phyloP scores from a whole-genome alignment of 177 flowering plant species.

The Tripterygium wilfordii region DNA sequence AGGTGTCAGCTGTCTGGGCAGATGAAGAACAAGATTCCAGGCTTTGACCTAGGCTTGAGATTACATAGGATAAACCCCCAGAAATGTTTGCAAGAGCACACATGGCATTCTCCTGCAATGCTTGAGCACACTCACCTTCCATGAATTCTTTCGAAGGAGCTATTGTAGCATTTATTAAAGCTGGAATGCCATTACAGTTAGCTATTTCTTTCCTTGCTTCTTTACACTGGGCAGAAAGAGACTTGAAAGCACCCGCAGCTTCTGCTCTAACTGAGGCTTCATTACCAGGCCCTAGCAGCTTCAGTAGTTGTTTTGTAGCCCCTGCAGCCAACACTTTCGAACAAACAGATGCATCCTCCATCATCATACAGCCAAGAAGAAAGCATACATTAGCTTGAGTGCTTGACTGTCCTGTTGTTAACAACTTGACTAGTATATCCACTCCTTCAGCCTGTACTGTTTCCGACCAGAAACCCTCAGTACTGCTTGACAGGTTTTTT shows the following conservation, averaged over 20 bases:
- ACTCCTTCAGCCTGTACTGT: constrained; percentile 88
- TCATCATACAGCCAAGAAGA: constrained; percentile 92
- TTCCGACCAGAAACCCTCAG: constrained; percentile 87
- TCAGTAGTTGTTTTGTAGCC: constrained; percentile 74
- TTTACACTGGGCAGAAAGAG: constrained; percentile 92
- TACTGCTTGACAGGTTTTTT: constrained; percentile 68
- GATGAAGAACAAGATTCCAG: constrained; percentile 90
- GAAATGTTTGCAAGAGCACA: constrained; percentile 98
- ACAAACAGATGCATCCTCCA: constrained; percentile 86
- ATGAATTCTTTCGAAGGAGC: constrained; percentile 99
- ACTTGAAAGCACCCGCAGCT: constrained; percentile 94
- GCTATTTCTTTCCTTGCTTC: constrained; percentile 87
- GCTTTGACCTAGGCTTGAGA: constrained; percentile 97
- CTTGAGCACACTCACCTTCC: constrained; percentile 99
- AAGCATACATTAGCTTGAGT: constrained; percentile 94
- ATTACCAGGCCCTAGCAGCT: constrained; percentile 80
- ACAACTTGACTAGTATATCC: constrained; percentile 86
- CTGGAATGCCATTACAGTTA: constrained; percentile 82
- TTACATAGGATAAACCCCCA: constrained; percentile 95
- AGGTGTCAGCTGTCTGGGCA: constrained; percentile 88
- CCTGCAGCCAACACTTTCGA: constrained; percentile 65
- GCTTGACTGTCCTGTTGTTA: constrained; percentile 56
- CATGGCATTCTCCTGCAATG: constrained; percentile 98
- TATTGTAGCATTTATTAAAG: constrained; percentile 93
- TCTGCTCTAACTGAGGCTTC: constrained; percentile 95